phyloP scores from a whole-genome alignment of 768 basidiomycete genomes.

The Serendipita sp. region DNA sequence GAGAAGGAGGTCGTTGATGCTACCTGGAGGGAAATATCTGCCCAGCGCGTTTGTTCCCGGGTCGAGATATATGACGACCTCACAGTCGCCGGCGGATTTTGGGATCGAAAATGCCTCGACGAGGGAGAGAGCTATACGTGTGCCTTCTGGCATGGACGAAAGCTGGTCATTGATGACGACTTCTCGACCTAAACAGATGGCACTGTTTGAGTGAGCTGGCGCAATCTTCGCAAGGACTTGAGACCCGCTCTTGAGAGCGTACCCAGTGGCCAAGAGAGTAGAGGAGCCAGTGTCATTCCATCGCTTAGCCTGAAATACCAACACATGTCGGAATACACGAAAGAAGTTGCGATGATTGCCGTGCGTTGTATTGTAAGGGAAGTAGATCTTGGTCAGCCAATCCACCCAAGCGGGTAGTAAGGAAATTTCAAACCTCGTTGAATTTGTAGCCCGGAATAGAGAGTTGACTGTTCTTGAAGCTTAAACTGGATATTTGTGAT shows the following conservation, averaged over 20 bases:
- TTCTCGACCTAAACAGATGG: constrained; percentile 57
- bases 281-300: constrained; percentile 65
- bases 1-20: constrained; percentile 50
- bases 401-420: background rate
- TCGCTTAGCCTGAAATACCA: constrained; percentile 31
- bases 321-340: background rate
- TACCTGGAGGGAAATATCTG: constrained; percentile 50
- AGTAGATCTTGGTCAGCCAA: too few relatives aligned
- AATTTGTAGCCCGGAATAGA: constrained; percentile 61
- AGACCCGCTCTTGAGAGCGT: constrained; percentile 52
- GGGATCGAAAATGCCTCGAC: constrained; percentile 55
- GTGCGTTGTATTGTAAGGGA: background rate
- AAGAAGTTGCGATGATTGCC: background rate
- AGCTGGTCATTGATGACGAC: constrained; percentile 48
- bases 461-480: constrained; percentile 27
- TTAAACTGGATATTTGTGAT: background rate
- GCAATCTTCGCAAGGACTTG: constrained; percentile 60
- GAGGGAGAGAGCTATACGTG: constrained; percentile 36
- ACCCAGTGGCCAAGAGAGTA: constrained; percentile 53
- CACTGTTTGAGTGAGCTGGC: constrained; percentile 53
- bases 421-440: constrained; percentile 37
- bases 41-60: constrained; percentile 55
- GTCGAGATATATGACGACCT: constrained; percentile 55
- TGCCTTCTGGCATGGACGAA: constrained; percentile 31
- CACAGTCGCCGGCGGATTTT: constrained; percentile 47